Conservation (phyloP, 495 filamentous ascomycete species). For the Xylaria cubensis region DNA sequence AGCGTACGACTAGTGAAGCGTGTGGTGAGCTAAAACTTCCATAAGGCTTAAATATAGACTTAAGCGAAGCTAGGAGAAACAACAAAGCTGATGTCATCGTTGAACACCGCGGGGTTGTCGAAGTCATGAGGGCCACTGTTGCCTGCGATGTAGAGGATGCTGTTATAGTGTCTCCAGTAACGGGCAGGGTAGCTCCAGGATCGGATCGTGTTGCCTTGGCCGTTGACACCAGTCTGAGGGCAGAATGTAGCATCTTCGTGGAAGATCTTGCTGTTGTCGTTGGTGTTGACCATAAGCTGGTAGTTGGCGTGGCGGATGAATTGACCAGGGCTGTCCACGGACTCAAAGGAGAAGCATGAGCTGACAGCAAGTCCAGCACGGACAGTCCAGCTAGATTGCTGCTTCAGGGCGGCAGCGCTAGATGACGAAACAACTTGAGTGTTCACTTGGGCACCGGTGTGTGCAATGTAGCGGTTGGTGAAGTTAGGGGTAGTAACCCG, state of each 20-base stretch:
- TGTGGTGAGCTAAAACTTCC: not conserved
- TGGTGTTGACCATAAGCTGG: conserved; percentile 51
- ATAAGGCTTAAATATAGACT: not conserved
- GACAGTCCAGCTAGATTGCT: conserved; percentile 61
- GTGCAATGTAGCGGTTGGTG: conserved; percentile 57
- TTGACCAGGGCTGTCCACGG: conserved; percentile 60
- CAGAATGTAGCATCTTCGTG: conserved; percentile 63
- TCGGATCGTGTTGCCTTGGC: conserved; percentile 53
- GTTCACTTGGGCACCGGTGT: conserved; percentile 50
- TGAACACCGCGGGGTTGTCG: conserved; percentile 54
- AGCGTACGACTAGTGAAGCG: not conserved
- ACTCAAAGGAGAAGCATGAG: conserved; percentile 63
- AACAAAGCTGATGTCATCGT: conserved; percentile 57
- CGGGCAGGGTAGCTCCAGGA: conserved; percentile 65
- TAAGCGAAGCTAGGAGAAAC: conserved; percentile 54
- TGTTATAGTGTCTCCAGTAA: conserved; percentile 57
- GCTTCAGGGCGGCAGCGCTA: conserved; percentile 52
- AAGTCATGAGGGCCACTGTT: conserved; percentile 59
- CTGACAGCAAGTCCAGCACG: conserved; percentile 57
- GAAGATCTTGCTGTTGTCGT: conserved; percentile 60
- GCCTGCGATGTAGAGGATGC: conserved; percentile 54
- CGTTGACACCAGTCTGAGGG: conserved; percentile 52
- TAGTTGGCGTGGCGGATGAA: conserved; percentile 61
- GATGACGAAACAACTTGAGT: conserved; percentile 61
- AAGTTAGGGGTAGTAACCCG: conserved; percentile 57